These are phyloP conservation scores for Sechiopsis laciniata DNA, from an alignment of 306 rosid species.

Conservation along the genomic window DNA sequence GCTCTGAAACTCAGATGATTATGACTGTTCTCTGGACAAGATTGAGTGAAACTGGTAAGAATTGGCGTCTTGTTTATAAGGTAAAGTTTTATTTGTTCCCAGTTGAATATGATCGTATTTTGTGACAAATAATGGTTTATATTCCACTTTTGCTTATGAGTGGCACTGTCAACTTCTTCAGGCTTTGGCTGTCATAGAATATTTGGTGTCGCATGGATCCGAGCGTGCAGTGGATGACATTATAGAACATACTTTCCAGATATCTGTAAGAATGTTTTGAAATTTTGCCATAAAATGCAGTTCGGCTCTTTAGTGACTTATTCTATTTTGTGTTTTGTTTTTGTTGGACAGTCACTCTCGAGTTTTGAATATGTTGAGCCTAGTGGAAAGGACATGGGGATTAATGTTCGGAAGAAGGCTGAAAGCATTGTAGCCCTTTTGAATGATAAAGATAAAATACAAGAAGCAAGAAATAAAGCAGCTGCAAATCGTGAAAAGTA, in stretches of 20 bases:
- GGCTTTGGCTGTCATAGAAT: constrained; percentile 96
- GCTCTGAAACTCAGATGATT: constrained; percentile 95
- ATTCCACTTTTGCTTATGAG: constrained; percentile 14
- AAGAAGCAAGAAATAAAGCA: constrained; percentile 82
- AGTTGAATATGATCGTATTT: constrained; percentile 8
- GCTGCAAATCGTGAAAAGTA: constrained; percentile 93
- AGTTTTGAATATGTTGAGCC: constrained; percentile 97
- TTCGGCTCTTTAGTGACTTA: constrained; percentile 17
- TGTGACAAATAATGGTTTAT: constrained; percentile 12
- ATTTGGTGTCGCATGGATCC: constrained; percentile 85
- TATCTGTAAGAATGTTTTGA: constrained; percentile 53
- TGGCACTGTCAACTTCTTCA: constrained; percentile 34
- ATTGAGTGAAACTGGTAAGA: constrained; percentile 86
- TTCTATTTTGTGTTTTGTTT: background rate
- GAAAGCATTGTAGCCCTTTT: constrained; percentile 69
- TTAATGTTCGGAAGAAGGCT: constrained; percentile 93
- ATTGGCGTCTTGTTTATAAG: constrained; percentile 97
- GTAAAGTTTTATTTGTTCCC: constrained; percentile 35
- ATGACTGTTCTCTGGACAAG: constrained; percentile 98
- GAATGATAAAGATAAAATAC: constrained; percentile 90
- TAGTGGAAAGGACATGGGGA: constrained; percentile 87
- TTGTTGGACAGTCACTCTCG: constrained; percentile 62
- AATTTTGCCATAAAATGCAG: constrained; percentile 16
- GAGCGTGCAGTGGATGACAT: constrained; percentile 98
- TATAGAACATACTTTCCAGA: constrained; percentile 93